A percentile compares a stretch with the other conserved stretches of the same genome.
These are phyloP conservation scores for Tolypocladium tropicale DNA, from an alignment of 2,329 filamentous ascomycete genomes.

Conservation along the genomic window DNA sequence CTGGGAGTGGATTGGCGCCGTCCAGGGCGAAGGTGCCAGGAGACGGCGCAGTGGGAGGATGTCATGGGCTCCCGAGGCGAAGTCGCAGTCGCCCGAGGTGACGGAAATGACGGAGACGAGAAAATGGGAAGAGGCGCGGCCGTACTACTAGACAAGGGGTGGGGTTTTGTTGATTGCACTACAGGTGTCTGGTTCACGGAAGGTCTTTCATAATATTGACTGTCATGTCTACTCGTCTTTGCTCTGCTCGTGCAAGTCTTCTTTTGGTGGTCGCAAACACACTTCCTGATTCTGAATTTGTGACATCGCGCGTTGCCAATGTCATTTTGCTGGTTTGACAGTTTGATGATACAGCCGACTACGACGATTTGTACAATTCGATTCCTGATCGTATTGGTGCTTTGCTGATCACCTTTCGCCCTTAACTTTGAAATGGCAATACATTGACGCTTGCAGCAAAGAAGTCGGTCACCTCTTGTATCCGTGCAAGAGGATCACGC, in stretches of 20 bases:
- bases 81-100: slow-evolving; percentile 18
- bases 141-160: slow-evolving; percentile 25
- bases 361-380: neutral
- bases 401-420: neutral
- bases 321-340: neutral
- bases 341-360: neutral
- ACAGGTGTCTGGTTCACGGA: neutral
- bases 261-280: no score
- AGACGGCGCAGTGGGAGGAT: slow-evolving; percentile 42
- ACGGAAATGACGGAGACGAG: slow-evolving; percentile 16
- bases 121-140: slow-evolving; percentile 32
- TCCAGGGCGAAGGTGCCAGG: slow-evolving; percentile 31
- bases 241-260: neutral
- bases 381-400: no score
- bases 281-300: neutral
- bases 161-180: neutral
- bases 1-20: slow-evolving; percentile 61
- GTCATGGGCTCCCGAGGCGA: slow-evolving; percentile 32
- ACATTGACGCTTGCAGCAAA: neutral
- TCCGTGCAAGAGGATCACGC: no score
- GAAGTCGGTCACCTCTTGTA: no score
- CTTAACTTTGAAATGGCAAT: neutral
- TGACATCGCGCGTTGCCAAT: no score
- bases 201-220: neutral
- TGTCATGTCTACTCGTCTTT: neutral